phyloP scores from a whole-genome alignment of 2,329 filamentous ascomycete species.

The Aspergillus amoenus region DNA sequence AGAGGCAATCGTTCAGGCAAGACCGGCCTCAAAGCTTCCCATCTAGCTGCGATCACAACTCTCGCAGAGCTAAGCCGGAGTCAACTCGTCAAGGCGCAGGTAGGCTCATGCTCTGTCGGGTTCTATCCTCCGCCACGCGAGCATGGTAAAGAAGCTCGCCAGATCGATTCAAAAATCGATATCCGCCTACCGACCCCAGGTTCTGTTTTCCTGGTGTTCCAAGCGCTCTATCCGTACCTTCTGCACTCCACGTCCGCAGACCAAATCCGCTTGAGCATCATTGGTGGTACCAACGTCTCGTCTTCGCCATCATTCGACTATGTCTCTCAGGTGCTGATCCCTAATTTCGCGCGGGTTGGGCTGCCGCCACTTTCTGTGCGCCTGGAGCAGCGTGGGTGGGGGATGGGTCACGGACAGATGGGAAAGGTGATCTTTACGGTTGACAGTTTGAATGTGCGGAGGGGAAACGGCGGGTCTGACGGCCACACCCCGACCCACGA shows the following conservation, averaged over 20 bases:
- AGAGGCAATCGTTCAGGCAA: slow-evolving; percentile 52
- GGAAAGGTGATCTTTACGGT: slow-evolving; percentile 53
- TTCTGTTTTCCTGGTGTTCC: slow-evolving; percentile 56
- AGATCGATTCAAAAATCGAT: slow-evolving; percentile 34
- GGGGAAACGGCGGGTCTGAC: neutral
- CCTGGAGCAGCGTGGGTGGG: slow-evolving; percentile 56
- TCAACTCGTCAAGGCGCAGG: slow-evolving; percentile 30
- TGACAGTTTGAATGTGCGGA: slow-evolving; percentile 18
- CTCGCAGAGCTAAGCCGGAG: slow-evolving; percentile 53
- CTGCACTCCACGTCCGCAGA: slow-evolving; percentile 39
- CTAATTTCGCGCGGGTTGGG: slow-evolving; percentile 52
- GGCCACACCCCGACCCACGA: slow-evolving; percentile 25
- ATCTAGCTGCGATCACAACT: slow-evolving; percentile 56
- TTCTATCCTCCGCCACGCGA: slow-evolving; percentile 28
- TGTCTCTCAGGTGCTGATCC: slow-evolving; percentile 54
- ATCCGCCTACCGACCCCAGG: slow-evolving; percentile 52
- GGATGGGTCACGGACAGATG: slow-evolving; percentile 34
- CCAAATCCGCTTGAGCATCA: slow-evolving; percentile 46
- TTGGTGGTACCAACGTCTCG: slow-evolving; percentile 59
- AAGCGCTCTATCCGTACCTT: slow-evolving; percentile 60
- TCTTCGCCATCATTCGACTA: slow-evolving; percentile 58
- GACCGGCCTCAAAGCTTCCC: slow-evolving; percentile 58
- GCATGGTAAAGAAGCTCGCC: neutral
- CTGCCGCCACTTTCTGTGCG: slow-evolving; percentile 46
- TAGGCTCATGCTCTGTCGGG: slow-evolving; percentile 36